Evolutionary conservation across 495 filamentous ascomycete genomes (phyloP).

Genomic region (Penicillium ochrochloron): DNA sequence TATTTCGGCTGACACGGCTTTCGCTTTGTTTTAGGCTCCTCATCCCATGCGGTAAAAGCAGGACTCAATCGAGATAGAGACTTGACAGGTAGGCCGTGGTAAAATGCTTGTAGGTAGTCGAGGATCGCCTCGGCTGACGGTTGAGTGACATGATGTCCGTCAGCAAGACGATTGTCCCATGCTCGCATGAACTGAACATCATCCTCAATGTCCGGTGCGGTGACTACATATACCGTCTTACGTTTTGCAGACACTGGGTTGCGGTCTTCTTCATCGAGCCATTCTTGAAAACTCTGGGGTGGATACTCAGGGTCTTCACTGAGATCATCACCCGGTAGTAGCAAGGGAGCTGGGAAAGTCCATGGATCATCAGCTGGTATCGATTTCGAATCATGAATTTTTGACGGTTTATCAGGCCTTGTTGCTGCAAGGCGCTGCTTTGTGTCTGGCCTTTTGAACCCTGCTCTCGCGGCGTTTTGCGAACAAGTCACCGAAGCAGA

Average conservation of each 20-base stretch:
- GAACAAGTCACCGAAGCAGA: conserved; percentile 17
- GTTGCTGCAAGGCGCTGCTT: conserved; percentile 20
- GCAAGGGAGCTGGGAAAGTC: conserved; percentile 61
- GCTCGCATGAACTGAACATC: conserved; percentile 37
- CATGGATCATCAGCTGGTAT: conserved; percentile 4
- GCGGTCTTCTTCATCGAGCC: conserved; percentile 52
- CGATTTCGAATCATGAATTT: not conserved
- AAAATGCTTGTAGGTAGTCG: conserved; percentile 64
- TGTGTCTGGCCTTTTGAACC: conserved; percentile 16
- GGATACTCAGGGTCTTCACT: conserved; percentile 56
- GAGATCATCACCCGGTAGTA: conserved; percentile 66
- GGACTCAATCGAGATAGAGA: conserved; percentile 37
- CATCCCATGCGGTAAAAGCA: conserved; percentile 53
- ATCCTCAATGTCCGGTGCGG: conserved; percentile 42
- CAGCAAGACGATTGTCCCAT: conserved; percentile 2
- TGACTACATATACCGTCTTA: conserved; percentile 60
- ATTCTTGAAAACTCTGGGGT: conserved; percentile 61
- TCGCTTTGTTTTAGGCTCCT: conserved; percentile 20
- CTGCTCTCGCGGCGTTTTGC: conserved; percentile 12
- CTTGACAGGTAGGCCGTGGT: conserved; percentile 60
- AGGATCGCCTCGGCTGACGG: conserved; percentile 39
- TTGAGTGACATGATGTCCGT: conserved; percentile 16
- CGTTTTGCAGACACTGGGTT: conserved; percentile 55
- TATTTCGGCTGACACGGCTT: conserved; percentile 17
- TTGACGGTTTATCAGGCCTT: conserved; percentile 7